Evolutionary conservation across 2,329 filamentous ascomycete species (phyloP).

Genomic region (Fusarium sp.): DNA sequence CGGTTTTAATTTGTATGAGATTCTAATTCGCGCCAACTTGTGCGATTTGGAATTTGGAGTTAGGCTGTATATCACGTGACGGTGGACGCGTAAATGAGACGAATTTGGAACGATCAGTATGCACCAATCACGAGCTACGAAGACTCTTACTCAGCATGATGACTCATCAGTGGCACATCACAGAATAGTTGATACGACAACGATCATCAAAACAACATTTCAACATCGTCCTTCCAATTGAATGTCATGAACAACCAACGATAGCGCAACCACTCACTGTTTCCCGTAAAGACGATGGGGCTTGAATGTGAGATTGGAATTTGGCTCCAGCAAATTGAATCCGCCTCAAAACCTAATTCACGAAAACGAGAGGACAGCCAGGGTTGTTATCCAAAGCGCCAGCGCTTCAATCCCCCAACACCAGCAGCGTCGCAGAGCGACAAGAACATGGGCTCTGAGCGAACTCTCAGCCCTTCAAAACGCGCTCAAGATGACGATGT

Average conservation of each 20-base stretch:
- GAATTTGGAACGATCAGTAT: not conserved
- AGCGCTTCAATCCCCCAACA: not conserved
- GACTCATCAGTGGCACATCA: too few relatives aligned
- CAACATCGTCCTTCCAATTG: not conserved
- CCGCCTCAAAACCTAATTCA: not conserved
- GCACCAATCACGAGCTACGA: too few relatives aligned
- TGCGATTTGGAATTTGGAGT: too few relatives aligned
- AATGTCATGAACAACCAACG: too few relatives aligned
- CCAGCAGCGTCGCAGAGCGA: not conserved
- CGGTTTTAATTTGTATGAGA: too few relatives aligned
- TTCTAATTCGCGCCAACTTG: too few relatives aligned
- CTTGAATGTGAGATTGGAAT: not conserved
- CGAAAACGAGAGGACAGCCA: not conserved
- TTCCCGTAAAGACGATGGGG: not conserved
- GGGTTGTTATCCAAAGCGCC: slow-evolving; percentile 2
- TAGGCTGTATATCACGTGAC: too few relatives aligned
- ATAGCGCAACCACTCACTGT: too few relatives aligned
- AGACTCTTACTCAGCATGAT: too few relatives aligned
- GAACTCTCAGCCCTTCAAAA: not conserved
- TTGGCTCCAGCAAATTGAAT: not conserved
- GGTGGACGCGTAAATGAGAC: not conserved
- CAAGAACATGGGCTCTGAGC: not conserved
- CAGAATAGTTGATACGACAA: not conserved
- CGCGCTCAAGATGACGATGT: not conserved
- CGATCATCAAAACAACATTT: not conserved